Evolutionary conservation across 2,329 filamentous ascomycete genomes (phyloP).

Genomic region (Fusarium albidum): DNA sequence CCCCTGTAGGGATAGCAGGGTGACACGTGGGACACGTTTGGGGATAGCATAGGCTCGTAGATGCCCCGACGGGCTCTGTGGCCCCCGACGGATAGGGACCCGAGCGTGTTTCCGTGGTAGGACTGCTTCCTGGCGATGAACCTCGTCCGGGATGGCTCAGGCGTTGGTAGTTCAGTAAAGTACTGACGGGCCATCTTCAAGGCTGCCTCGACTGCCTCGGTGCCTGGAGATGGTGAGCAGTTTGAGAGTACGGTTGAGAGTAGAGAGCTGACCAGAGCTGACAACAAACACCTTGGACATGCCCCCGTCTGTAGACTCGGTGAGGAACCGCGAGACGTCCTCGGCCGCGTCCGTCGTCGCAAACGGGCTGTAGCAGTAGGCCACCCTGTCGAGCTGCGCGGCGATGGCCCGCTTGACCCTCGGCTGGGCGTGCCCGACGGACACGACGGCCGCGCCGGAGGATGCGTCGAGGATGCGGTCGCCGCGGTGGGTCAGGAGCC

Average conservation of each 20-base stretch:
- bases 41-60: conserved; percentile 38
- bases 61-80: conserved; percentile 35
- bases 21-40: conserved; percentile 40
- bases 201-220: conserved; percentile 33
- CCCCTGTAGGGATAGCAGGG: conserved; percentile 39
- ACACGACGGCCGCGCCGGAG: conserved; percentile 28
- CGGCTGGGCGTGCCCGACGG: conserved; percentile 23
- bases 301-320: conserved; percentile 12
- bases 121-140: conserved; percentile 33
- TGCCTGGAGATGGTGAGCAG: conserved; percentile 11
- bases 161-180: conserved; percentile 25
- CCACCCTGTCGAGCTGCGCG: conserved; percentile 14
- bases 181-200: conserved; percentile 34
- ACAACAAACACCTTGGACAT: conserved; percentile 29
- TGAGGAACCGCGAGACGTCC: conserved; percentile 19
- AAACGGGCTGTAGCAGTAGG: conserved; percentile 29
- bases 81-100: conserved; percentile 10
- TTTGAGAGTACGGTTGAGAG: no score
- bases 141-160: conserved; percentile 13
- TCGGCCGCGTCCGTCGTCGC: conserved; percentile 25
- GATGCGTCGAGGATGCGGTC: conserved; percentile 24
- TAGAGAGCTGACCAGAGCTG: conserved; percentile 12
- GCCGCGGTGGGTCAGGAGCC: conserved; percentile 23
- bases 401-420: conserved; percentile 25
- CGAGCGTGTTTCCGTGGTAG: conserved; percentile 31